Percentiles rank a stretch among this genome's conserved stretches.
phyloP scores from a whole-genome alignment of 2,329 filamentous ascomycete species.

The Westerdykella sp. region DNA sequence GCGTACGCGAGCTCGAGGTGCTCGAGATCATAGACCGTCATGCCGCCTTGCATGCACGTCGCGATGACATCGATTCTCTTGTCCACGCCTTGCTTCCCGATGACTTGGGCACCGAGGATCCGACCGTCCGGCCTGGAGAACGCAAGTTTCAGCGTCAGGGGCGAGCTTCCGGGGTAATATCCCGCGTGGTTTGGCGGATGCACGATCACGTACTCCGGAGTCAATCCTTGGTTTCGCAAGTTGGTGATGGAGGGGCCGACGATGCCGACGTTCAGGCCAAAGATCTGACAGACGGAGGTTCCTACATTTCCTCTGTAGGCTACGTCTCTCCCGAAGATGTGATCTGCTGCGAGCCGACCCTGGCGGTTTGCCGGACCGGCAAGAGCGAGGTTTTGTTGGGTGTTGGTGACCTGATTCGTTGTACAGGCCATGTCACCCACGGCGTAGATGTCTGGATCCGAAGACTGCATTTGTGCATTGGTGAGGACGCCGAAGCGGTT shows the following conservation, averaged over 20 bases:
- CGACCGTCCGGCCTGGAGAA: constrained; percentile 12
- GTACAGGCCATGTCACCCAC: constrained; percentile 25
- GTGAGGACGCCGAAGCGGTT: constrained; percentile 9
- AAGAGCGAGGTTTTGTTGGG: no score
- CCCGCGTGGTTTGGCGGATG: constrained; percentile 21
- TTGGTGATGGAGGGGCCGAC: no score
- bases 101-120: constrained; percentile 17
- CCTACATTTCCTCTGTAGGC: no score
- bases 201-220: constrained; percentile 10
- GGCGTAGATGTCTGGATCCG: constrained; percentile 22
- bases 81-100: constrained; percentile 11
- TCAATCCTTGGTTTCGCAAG: no score
- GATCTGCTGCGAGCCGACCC: no score
- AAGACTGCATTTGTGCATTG: constrained; percentile 19
- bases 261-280: no score
- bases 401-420: constrained; percentile 9
- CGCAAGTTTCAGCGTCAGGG: constrained; percentile 14
- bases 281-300: no score
- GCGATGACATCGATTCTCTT: constrained; percentile 22
- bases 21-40: constrained; percentile 21
- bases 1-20: constrained; percentile 23
- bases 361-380: no score
- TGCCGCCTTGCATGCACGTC: constrained; percentile 16
- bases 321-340: no score
- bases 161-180: constrained; percentile 17